Evolutionary conservation across 2,329 filamentous ascomycete species (phyloP), one percentile per base, ranked within the genome.

Genomic region (Ophiostoma tasmaniense): DNA sequence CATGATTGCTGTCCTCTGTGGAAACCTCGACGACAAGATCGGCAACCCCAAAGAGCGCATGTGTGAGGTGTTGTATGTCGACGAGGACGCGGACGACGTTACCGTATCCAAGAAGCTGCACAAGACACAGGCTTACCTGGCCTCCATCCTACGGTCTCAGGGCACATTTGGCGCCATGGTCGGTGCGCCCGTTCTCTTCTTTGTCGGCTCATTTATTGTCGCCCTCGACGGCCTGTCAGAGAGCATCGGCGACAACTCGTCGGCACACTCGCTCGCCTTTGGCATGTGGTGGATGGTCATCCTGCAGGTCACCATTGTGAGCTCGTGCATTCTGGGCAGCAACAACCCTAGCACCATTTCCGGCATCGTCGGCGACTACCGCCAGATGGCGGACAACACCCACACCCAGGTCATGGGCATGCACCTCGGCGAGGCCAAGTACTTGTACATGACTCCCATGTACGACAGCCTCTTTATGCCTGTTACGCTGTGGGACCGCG

Each of bases 211-310:
- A 10, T 67, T 67, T 22, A 35, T 67, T 8, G 66, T 59, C 13
- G 50, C 66, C 28, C 30, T 67, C 7, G 30, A 67, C 10, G 66
- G 28, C 4, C 66, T 67, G 28, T 67, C 66, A 8, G 66, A 39
- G 25, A 52, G 35, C 30, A 61, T 67, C 33, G 66, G 66, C 22
- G 66, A 67, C 50, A 67, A 67, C 66, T 35, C 45, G 66, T 20
- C 66, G 11, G 66, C 66, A 5, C 66, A 67, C 50, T 37, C 45
- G 66, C 35, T 67, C 28, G 66, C 66, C n/a, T 67, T 67, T 61
- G 66, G 66, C 30, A 67, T 67, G 66, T 67, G 66, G 66, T 67
- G 66, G 66, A 67, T 67, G 66, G 66, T 67, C 8, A 59, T 67
- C 25, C 45, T 67, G 50, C 66, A 67, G 20, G 66, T 67, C 11